phyloP scores from a whole-genome alignment of 495 filamentous ascomycete species.

The Podospora pseudocomata region DNA sequence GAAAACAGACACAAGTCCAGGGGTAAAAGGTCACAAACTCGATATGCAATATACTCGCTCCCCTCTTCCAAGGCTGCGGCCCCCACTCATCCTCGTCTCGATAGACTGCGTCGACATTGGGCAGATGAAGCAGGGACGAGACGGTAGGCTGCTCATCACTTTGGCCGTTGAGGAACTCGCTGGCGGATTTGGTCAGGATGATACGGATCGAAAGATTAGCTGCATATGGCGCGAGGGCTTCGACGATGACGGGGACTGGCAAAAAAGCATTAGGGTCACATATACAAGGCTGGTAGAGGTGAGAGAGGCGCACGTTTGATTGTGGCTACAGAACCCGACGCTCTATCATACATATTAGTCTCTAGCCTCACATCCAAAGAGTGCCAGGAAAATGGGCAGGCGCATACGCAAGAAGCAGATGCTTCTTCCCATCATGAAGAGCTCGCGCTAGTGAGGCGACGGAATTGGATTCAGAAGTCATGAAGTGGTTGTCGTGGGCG shows the following conservation, averaged over 20 bases:
- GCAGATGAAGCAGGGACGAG: slow-evolving; percentile 43
- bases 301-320: slow-evolving; percentile 56
- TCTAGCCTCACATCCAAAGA: slow-evolving; percentile 52
- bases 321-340: slow-evolving; percentile 64
- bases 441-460: slow-evolving; percentile 33
- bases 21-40: slow-evolving; percentile 55
- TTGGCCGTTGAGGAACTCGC: slow-evolving; percentile 67
- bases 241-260: slow-evolving; percentile 63
- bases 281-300: not conserved
- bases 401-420: slow-evolving; percentile 73
- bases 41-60: slow-evolving; percentile 74
- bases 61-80: slow-evolving; percentile 62
- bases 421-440: slow-evolving; percentile 59
- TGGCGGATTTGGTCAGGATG: slow-evolving; percentile 67
- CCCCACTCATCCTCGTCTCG: slow-evolving; percentile 78
- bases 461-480: slow-evolving; percentile 29
- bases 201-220: slow-evolving; percentile 69
- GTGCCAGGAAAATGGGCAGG: slow-evolving; percentile 53
- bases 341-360: slow-evolving; percentile 47
- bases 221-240: slow-evolving; percentile 51
- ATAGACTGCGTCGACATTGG: slow-evolving; percentile 69
- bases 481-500: slow-evolving; percentile 34
- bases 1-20: not conserved
- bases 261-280: not conserved
- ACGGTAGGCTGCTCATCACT: slow-evolving; percentile 64